Percentiles rank a stretch among this genome's conserved stretches.
Conservation (phyloP, 2,329 filamentous ascomycete species). For the Penicillium frequentans region DNA sequence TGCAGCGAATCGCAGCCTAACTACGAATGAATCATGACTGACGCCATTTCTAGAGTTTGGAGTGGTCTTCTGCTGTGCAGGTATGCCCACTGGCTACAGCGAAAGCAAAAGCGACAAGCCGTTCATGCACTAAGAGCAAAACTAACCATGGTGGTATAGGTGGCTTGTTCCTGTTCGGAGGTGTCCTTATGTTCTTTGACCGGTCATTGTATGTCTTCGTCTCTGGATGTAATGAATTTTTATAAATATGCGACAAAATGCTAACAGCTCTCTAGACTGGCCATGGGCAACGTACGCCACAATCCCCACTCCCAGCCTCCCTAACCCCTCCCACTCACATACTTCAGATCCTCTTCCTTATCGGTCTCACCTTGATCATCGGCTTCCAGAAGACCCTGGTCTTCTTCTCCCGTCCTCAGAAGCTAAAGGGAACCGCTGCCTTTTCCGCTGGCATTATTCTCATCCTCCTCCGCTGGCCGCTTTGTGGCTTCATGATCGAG, state of each 20-base stretch:
- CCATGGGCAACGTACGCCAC: constrained; percentile 85
- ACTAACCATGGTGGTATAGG: constrained; percentile 53
- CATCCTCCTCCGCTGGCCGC: constrained; percentile 86
- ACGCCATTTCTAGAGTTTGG: constrained; percentile 72
- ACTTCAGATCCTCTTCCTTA: constrained; percentile 87
- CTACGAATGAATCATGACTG: constrained; percentile 13
- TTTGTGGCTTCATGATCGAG: constrained; percentile 88
- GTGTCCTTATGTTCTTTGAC: constrained; percentile 97
- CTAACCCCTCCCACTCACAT: background rate
- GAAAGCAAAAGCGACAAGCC: background rate
- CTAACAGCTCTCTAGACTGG: constrained; percentile 61
- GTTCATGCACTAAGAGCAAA: constrained; percentile 9
- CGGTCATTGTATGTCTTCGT: constrained; percentile 73
- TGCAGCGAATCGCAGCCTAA: background rate
- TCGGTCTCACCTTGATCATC: constrained; percentile 94
- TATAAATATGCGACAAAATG: background rate
- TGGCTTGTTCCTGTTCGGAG: constrained; percentile 90
- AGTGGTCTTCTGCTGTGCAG: constrained; percentile 95
- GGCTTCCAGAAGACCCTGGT: constrained; percentile 84
- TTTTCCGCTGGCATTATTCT: constrained; percentile 81
- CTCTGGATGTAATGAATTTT: background rate
- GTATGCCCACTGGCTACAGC: constrained; percentile 54
- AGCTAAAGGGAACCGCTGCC: constrained; percentile 84
- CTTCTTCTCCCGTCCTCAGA: constrained; percentile 94
- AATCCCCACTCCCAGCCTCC: constrained; percentile 7